Evolutionary conservation across 2,329 filamentous ascomycete genomes (phyloP).

Genomic region (Ustulina deusta): DNA sequence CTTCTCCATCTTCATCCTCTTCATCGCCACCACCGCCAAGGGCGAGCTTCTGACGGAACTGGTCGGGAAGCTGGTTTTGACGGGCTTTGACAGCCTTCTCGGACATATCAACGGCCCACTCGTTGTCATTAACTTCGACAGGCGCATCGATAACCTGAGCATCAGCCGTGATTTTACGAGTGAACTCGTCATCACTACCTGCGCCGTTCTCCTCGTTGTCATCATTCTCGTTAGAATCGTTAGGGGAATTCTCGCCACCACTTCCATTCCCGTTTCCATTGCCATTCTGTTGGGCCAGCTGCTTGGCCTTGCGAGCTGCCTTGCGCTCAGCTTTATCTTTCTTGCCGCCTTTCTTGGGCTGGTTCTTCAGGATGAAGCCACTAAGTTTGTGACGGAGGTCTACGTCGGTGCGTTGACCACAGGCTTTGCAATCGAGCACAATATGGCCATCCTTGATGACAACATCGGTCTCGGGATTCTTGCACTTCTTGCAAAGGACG

Average conservation of each 20-base stretch:
- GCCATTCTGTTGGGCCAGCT: slow-evolving; percentile 72
- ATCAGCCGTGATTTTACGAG: slow-evolving; percentile 79
- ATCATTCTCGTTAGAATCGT: slow-evolving; percentile 66
- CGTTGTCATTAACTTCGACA: slow-evolving; percentile 80
- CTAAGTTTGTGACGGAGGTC: slow-evolving; percentile 95
- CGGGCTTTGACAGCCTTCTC: slow-evolving; percentile 95
- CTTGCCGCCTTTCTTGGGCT: slow-evolving; percentile 90
- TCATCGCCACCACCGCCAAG: slow-evolving; percentile 73
- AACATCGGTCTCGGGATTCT: slow-evolving; percentile 98
- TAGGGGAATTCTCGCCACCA: slow-evolving; percentile 74
- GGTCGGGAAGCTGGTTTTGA: slow-evolving; percentile 90
- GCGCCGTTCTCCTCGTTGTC: slow-evolving; percentile 71
- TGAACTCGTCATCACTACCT: slow-evolving; percentile 92
- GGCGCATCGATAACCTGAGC: slow-evolving; percentile 63
- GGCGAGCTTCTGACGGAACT: slow-evolving; percentile 92
- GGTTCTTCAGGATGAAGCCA: slow-evolving; percentile 97
- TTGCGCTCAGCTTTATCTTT: slow-evolving; percentile 92
- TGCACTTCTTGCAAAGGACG: slow-evolving; percentile 99
- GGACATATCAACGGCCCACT: slow-evolving; percentile 97
- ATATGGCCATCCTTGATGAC: slow-evolving; percentile 94
- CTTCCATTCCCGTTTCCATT: slow-evolving; percentile 62
- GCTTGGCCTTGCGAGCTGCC: slow-evolving; percentile 90
- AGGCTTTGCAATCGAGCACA: slow-evolving; percentile 97
- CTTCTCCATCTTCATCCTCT: slow-evolving; percentile 84
- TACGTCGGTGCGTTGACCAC: slow-evolving; percentile 91